phyloP scores from a whole-genome alignment of 2,329 filamentous ascomycete species.

The Phialophora expanda region DNA sequence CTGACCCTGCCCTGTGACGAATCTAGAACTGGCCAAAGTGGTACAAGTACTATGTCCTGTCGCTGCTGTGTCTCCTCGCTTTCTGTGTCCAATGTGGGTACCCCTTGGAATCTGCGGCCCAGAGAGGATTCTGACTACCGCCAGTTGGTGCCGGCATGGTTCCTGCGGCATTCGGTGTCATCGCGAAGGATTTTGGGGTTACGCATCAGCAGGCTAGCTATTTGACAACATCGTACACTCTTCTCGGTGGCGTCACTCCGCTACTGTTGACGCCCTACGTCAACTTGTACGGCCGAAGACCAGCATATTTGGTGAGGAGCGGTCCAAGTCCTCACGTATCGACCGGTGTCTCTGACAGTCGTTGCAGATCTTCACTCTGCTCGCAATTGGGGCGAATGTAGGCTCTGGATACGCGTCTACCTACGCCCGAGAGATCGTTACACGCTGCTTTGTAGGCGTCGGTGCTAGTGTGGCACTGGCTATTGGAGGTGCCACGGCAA shows the following conservation, averaged over 20 bases:
- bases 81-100: constrained; percentile 16
- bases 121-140: background rate
- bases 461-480: constrained; percentile 13
- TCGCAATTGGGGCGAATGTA: constrained; percentile 12
- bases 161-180: constrained; percentile 13
- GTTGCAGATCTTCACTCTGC: constrained; percentile 12
- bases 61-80: constrained; percentile 12
- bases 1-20: background rate
- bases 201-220: constrained; percentile 17
- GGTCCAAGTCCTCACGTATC: background rate
- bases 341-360: background rate
- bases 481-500: constrained; percentile 15
- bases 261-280: constrained; percentile 15
- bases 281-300: constrained; percentile 16
- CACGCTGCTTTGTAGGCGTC: constrained; percentile 10
- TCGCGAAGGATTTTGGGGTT: constrained; percentile 14
- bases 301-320: constrained; percentile 8
- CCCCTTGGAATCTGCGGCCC: too few relatives aligned
- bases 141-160: constrained; percentile 15
- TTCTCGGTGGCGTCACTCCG: constrained; percentile 12
- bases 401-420: constrained; percentile 14
- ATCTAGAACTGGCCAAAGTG: constrained; percentile 13
- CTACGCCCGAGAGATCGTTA: constrained; percentile 9
- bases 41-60: constrained; percentile 17
- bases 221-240: constrained; percentile 13